Evolutionary conservation across 2,329 filamentous ascomycete species (phyloP).

Genomic region (Verticillium zaregamsianum): DNA sequence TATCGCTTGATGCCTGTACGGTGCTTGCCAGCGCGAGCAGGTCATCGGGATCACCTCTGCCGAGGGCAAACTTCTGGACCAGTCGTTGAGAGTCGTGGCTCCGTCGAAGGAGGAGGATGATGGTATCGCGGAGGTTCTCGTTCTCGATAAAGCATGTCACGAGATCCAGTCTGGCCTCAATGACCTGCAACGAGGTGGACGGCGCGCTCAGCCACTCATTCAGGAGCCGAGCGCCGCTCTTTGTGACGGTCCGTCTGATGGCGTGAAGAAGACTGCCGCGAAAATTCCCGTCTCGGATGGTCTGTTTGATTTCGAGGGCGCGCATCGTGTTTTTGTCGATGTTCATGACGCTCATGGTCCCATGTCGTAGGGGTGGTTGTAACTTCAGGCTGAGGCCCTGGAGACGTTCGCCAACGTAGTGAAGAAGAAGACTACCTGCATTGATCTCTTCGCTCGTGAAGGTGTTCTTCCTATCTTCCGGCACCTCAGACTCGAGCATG

Average conservation of each 20-base stretch:
- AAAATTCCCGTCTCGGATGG: slow-evolving; percentile 72
- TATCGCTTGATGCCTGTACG: slow-evolving; percentile 67
- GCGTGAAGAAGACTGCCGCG: slow-evolving; percentile 86
- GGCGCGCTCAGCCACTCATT: slow-evolving; percentile 85
- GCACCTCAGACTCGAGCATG: slow-evolving; percentile 72
- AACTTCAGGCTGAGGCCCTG: slow-evolving; percentile 76
- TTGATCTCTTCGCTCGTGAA: slow-evolving; percentile 68
- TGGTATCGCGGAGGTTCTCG: slow-evolving; percentile 63
- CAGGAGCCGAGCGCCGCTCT: slow-evolving; percentile 80
- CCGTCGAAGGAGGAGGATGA: slow-evolving; percentile 64
- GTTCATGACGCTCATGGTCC: slow-evolving; percentile 72
- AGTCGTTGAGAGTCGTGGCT: slow-evolving; percentile 85
- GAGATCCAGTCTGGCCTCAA: slow-evolving; percentile 75
- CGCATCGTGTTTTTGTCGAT: slow-evolving; percentile 92
- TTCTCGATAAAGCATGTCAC: slow-evolving; percentile 70
- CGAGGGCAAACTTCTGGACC: slow-evolving; percentile 90
- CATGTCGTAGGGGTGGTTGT: slow-evolving; percentile 73
- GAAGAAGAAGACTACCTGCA: slow-evolving; percentile 76
- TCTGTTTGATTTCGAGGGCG: slow-evolving; percentile 83
- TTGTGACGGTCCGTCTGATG: slow-evolving; percentile 85
- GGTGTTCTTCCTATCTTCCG: slow-evolving; percentile 40
- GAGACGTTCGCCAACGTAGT: slow-evolving; percentile 77
- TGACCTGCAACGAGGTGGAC: slow-evolving; percentile 78
- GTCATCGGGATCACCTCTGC: slow-evolving; percentile 88
- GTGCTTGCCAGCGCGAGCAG: slow-evolving; percentile 79